Evolutionary conservation across 768 basidiomycete genomes (phyloP), one percentile per base, ranked within the genome.

Genomic region (Postia placenta): DNA sequence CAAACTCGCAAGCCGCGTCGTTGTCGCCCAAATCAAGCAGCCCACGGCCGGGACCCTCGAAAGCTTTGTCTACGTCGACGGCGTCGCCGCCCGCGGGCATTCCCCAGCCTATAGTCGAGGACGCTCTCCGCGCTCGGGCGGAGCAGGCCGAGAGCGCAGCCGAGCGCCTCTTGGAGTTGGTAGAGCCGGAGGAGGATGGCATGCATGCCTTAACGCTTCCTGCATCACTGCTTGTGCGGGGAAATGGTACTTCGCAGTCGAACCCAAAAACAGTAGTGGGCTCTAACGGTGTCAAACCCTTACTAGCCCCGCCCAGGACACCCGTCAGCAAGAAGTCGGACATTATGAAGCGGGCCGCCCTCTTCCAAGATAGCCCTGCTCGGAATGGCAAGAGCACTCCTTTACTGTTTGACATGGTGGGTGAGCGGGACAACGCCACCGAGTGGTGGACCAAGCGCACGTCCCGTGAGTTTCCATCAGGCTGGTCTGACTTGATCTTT

Each of bases 91-190:
- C 45, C 53, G 63, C 48, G 69, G 76, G 54, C 70, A 73, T 55
- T 63, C 75, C 56, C 44, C 71, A 69, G 40, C 72, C 81, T 11
- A 76, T 78, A 17, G 71, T 93, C 3, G 92, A 94, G 60, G 93
- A 95, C 61, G 91, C 85, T 25, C 65, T 95, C 56, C 78, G 84
- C 38, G 89, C 89, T 2, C 80, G 89, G 45, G 93, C 94, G 1
- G 88, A 89, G 57, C 94, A 96, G 62, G 94, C 94, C 0, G 90
- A 93, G 63, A 92, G 90, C 61, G 89, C 92, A 6, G 94, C 94
- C 0, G 85, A 91, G 62, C 78, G 90, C 42, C 68, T 97, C 23
- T 64, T 95, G 33, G 94, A 96, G 64, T 74, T 95, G 14, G 85
- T 89, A 11, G 88, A 92, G 53, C 79, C 85, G 12, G 88, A 90